Evolutionary conservation across 768 basidiomycete genomes (phyloP).

Genomic region (Amylocystis lapponica): DNA sequence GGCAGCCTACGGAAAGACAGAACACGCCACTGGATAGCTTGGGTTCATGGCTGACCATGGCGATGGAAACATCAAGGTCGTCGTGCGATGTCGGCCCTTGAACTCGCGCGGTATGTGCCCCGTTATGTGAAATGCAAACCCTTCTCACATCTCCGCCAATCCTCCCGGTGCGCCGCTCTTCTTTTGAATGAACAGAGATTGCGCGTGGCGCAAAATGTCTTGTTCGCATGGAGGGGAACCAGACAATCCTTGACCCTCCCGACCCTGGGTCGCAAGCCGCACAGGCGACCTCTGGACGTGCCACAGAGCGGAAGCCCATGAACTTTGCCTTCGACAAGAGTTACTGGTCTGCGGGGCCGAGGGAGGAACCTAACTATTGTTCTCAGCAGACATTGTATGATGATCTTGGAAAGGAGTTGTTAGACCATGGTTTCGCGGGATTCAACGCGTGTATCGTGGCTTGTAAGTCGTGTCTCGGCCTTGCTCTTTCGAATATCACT

Average conservation of each 20-base stretch:
- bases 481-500: slow-evolving; percentile 1
- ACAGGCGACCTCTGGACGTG: slow-evolving; percentile 59
- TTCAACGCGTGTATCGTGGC: slow-evolving; percentile 99
- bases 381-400: slow-evolving; percentile 93
- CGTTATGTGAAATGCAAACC: background rate
- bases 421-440: slow-evolving; percentile 93
- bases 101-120: slow-evolving; percentile 78
- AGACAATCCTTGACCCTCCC: slow-evolving; percentile 89
- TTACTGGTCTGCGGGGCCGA: slow-evolving; percentile 91
- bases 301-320: slow-evolving; percentile 87
- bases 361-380: slow-evolving; percentile 87
- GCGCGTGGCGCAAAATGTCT: slow-evolving; percentile 90
- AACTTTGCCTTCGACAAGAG: slow-evolving; percentile 95
- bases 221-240: slow-evolving; percentile 92
- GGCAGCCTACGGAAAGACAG: too few relatives aligned
- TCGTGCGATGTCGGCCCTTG: slow-evolving; percentile 93
- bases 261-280: slow-evolving; percentile 59
- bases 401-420: slow-evolving; percentile 88
- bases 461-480: slow-evolving; percentile 65
- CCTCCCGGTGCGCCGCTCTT: background rate
- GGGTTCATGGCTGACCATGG: slow-evolving; percentile 73
- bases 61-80: slow-evolving; percentile 89
- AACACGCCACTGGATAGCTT: too few relatives aligned
- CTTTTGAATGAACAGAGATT: slow-evolving; percentile 60
- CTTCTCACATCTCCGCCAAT: background rate